A percentile compares a stretch with the other conserved stretches of the same genome.
phyloP scores from a whole-genome alignment of 192 early-diverging fungal genomes.

The Coemansia sp. region DNA sequence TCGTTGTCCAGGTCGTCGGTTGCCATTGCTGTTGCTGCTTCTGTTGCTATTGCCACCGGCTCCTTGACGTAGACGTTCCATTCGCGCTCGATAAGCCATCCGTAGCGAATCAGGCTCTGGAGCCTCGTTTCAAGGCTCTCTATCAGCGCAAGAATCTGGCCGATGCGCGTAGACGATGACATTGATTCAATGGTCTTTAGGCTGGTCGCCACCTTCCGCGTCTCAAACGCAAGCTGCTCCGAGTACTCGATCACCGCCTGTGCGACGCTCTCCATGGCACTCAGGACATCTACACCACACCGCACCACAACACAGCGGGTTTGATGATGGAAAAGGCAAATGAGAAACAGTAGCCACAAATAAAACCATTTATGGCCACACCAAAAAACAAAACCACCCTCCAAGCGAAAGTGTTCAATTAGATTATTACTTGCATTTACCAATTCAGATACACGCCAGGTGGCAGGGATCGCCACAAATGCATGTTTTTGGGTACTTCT shows the following conservation, averaged over 20 bases:
- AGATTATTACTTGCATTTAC: too few species aligned
- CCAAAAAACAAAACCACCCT: too few species aligned
- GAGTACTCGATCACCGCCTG: constrained; percentile 36
- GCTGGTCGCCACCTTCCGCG: constrained; percentile 35
- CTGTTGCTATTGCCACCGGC: background rate
- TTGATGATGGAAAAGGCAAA: background rate
- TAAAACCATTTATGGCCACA: background rate
- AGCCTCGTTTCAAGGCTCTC: constrained; percentile 41
- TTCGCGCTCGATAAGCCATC: constrained; percentile 47
- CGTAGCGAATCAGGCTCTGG: constrained; percentile 47
- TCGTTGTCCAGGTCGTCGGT: constrained; percentile 5
- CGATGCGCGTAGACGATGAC: constrained; percentile 16
- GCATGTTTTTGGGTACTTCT: background rate
- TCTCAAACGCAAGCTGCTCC: constrained; percentile 33
- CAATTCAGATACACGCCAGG: background rate
- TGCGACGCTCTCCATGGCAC: constrained; percentile 24
- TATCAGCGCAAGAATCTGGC: constrained; percentile 30
- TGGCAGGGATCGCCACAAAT: background rate
- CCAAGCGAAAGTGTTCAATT: too few species aligned
- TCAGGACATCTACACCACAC: constrained; percentile 34
- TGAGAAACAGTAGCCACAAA: background rate
- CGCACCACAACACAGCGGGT: too few species aligned
- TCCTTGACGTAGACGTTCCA: constrained; percentile 35
- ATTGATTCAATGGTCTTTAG: constrained; percentile 35
- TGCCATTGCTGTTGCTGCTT: background rate